Evolutionary conservation across 2,329 filamentous ascomycete species (phyloP), one percentile per base, ranked within the genome.

Genomic region (Cladosporium sp.): DNA sequence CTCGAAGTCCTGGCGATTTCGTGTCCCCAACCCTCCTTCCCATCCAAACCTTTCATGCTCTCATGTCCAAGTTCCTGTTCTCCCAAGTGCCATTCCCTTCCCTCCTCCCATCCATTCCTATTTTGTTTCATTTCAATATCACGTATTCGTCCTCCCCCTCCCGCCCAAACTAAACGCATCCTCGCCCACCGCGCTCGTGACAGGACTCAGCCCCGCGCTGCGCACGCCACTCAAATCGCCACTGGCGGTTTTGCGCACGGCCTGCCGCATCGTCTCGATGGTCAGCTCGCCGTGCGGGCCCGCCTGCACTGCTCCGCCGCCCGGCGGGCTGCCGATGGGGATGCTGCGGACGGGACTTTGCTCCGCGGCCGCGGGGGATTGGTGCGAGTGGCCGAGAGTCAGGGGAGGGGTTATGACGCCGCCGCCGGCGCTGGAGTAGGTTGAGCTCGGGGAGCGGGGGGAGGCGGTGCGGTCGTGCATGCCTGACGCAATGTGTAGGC

Each of bases 181-280:
- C 15, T 43, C 32, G 5, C 30, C 20, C 7, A 20, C 22, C 12
- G 37, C 15, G 20, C 39, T 43, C 13, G 40, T 17, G 15, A 50
- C 47, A 18, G 47, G 47, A 12, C 47, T 50, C 47, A 50, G 5
- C 13, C 40, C 40, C 13, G 40, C 12, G 36, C 47, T 50, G 13
- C 47, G 40, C 11, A 50, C 47, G 12, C 39, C 47, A 8, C 40
- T 38, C 40, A 96, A 72, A 65, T 96, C 92, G 15, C 86, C 82
- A 69, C 89, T 96, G 39, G 84, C 88, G 12, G 90, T 95, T 68
- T 88, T 85, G 64, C 88, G 79, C 63, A 96, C 74, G 13, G 89
- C 91, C 70, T 96, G 90, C 47, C 85, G 80, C 91, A 96, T 95
- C 3, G 91, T 96, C 75, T 96, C 90, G 57, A 96, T 87, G 53